Base-by-base conservation (phyloP, 2,329 filamentous ascomycete species). In the Triangularia setosa region DNA sequence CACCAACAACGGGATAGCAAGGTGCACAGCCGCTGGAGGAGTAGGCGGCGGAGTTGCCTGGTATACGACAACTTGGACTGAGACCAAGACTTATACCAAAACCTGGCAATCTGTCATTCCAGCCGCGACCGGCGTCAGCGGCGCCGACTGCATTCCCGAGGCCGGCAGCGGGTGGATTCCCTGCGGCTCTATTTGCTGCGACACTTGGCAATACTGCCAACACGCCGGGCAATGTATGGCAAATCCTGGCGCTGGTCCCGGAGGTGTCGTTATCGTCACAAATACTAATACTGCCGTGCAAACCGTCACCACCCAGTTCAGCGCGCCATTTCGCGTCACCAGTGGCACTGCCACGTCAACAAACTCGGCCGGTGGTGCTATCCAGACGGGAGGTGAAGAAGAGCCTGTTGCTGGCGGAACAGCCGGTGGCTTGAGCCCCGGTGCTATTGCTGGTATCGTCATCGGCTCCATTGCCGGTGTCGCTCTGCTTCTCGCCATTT, bases 391-490 rank as follows among this genome's bases (percentile, higher is more conserved):
- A 0, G 80, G 82, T 48, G 83, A 3, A 79, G 76, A 8, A n/a
- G 23, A 55, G 12, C 21, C 24, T 5, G 52, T 55, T 24, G 76
- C 74, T 8, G 74, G 72, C 53, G 77, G 74, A 18, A 71, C 70
- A 30, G 80, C 78, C 27, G 77, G 77, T 63, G 75, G 78, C 53
- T 82, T 93, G 61, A 90, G 87, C 71, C 84, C 82, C 53, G 90
- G 90, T 60, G 90, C 89, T 65, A 93, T 93, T 71, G 90, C 91
- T 16, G 90, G 90, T 65, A 93, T 93, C 71, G 90, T 93, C 69
- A 88, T 93, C 63, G 90, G 90, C 67, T 84, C 86, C 11, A 81
- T 93, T 58, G 83, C 84, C 14, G 90, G 89, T 67, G 80, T 92
- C 35, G 76, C 83, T 48, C 79, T 93, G 2, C 83, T 93, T 23